A percentile compares a stretch with the other conserved stretches of the same genome.
These are phyloP conservation scores for Schizochytrium sp. DNA, from an alignment of 108 stramenopile genomes.

Conservation along the genomic window DNA sequence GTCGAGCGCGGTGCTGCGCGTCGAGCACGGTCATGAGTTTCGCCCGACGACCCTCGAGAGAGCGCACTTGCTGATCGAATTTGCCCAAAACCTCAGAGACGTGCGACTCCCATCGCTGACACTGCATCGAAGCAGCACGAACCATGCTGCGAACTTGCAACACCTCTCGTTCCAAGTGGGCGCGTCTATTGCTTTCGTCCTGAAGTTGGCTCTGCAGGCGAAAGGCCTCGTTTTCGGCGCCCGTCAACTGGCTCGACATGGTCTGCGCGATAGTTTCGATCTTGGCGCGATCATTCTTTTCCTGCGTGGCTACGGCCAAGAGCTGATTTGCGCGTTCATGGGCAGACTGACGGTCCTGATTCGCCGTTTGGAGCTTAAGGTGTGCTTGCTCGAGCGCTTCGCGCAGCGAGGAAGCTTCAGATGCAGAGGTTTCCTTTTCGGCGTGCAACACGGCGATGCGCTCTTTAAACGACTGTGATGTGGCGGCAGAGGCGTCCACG, in stretches of 20 bases:
- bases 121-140: background rate
- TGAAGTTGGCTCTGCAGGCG: background rate
- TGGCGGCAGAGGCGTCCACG: background rate
- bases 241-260: background rate
- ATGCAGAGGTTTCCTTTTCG: background rate
- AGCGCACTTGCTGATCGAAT: background rate
- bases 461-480: background rate
- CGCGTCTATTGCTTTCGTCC: background rate
- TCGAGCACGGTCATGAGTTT: background rate
- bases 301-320: background rate
- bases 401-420: background rate
- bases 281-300: background rate
- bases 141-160: background rate
- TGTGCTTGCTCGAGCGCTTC: background rate
- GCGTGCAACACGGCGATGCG: background rate
- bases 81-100: background rate
- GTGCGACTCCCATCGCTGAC: background rate
- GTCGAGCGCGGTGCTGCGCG: background rate
- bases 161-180: background rate
- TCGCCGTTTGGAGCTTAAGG: background rate
- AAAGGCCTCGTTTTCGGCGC: background rate
- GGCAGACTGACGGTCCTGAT: background rate
- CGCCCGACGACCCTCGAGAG: background rate
- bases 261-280: background rate
- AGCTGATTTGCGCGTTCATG: background rate